Evolutionary conservation across 257 asterid species (phyloP).

Genomic region (Solanum boliviense): DNA sequence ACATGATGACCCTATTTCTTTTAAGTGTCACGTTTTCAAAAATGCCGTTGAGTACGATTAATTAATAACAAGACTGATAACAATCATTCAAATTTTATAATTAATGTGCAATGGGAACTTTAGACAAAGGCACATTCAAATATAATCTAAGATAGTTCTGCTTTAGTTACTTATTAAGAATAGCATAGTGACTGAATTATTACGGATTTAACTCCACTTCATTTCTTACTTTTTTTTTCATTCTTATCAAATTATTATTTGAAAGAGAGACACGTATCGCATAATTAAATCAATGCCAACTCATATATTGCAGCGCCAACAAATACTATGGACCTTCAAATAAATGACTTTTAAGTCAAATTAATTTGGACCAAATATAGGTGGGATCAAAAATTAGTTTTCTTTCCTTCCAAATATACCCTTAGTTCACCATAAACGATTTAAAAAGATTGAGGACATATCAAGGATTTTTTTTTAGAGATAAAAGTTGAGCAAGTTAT

Average conservation of each 20-base stretch:
- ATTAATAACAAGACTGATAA: background rate
- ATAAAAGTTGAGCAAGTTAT: background rate
- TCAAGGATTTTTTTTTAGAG: background rate
- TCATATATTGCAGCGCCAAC: background rate
- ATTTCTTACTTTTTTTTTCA: too few species aligned
- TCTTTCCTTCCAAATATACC: background rate
- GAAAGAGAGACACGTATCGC: background rate
- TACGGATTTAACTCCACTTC: accelerated
- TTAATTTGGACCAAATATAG: background rate
- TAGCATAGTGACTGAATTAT: too few species aligned
- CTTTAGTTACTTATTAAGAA: too few species aligned
- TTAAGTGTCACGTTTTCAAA: background rate
- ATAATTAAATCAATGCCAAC: background rate
- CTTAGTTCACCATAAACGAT: background rate
- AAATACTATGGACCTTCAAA: background rate
- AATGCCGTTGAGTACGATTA: background rate
- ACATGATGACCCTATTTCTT: background rate
- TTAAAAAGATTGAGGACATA: background rate
- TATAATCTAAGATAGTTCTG: background rate
- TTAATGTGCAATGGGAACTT: background rate
- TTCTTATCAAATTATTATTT: too few species aligned
- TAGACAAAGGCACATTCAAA: background rate
- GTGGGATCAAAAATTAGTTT: background rate
- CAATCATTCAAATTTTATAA: background rate
- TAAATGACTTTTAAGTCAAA: background rate